A percentile compares a stretch with the other conserved stretches of the same genome.
These are phyloP conservation scores for Pseudopediastrum boryanum DNA, from an alignment of 139 green algal genomes.

Conservation along the genomic window DNA sequence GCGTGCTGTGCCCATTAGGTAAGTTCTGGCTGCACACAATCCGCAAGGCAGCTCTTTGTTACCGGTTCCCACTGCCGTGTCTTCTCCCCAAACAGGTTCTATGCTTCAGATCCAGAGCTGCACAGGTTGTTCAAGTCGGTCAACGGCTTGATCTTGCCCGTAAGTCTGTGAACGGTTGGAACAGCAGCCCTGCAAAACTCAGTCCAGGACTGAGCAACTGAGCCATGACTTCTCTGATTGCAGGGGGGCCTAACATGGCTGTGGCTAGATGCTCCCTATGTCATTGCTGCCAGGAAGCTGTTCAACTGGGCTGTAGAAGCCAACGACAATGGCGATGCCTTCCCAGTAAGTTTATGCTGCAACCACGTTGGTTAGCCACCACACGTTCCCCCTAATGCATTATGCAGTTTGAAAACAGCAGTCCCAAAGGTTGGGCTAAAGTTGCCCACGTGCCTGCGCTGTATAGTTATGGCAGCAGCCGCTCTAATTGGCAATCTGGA, in stretches of 20 bases:
- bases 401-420: no score
- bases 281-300: constrained; percentile 82
- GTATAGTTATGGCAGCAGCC: no score
- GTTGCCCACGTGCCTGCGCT: no score
- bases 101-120: constrained; percentile 73
- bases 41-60: background rate
- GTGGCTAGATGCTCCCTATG: constrained; percentile 83
- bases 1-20: constrained; percentile 67
- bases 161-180: constrained; percentile 2
- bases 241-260: constrained; percentile 71
- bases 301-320: constrained; percentile 77
- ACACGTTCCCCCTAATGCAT: no score
- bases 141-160: constrained; percentile 81
- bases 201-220: background rate
- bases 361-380: no score
- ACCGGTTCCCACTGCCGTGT: background rate
- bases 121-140: constrained; percentile 77
- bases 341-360: constrained; percentile 65
- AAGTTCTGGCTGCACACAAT: background rate
- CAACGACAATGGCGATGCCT: constrained; percentile 72
- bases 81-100: constrained; percentile 47
- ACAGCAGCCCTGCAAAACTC: constrained; percentile 1
- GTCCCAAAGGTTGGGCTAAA: no score
- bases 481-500: no score
- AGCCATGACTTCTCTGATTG: background rate